Evolutionary conservation across 2,329 filamentous ascomycete species (phyloP), one percentile per base, ranked within the genome.

Genomic region (Aureobasidium vineae): DNA sequence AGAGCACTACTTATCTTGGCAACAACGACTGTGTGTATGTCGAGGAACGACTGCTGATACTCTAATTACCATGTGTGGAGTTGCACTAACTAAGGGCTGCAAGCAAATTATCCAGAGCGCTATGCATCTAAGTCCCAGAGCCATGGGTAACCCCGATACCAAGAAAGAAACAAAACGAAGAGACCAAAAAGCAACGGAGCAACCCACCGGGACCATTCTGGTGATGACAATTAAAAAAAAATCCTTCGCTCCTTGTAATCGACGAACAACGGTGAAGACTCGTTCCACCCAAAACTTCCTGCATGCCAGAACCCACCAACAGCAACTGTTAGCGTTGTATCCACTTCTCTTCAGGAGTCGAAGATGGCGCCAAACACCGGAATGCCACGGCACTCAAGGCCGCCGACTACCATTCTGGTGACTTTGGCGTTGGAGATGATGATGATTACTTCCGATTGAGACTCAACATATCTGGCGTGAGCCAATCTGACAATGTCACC

Each of bases 331-430:
- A 52, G 31, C 36, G 23, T 21, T 15, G 43, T 65, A 59, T 59
- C 54, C 54, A 59, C 36, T 26, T 26, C 28, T 50, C 45, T 63
- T 78, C 74, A 86, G 50, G 84, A 86, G 76, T 92, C 90, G 79
- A 88, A 92, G 71, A 92, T 90, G 10, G 90, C 88, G 7, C 90
- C 90, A 77, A 84, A 92, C 10, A 88, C 88, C 2, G 85, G 82
- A 8, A 91, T 76, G 0, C 88, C 88, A 65, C 87, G 81, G 43
- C 80, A 82, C 77, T 91, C 88, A 60, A 92, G 77, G 10, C 84
- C 87, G 73, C 87, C 89, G 0, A 92, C 88, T 1, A 92, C 81
- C 77, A 85, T 85, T 72, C 82, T 83, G 21, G 89, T 91, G 40
- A 91, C 82, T 66, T 77, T 82, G 66, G 87, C 85, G 74, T 92